Percentiles rank a stretch among this genome's conserved stretches.
These are phyloP conservation scores for Isoetes taiwanensis DNA, from an alignment of 75 land plant genomes.

Conservation along the genomic window DNA sequence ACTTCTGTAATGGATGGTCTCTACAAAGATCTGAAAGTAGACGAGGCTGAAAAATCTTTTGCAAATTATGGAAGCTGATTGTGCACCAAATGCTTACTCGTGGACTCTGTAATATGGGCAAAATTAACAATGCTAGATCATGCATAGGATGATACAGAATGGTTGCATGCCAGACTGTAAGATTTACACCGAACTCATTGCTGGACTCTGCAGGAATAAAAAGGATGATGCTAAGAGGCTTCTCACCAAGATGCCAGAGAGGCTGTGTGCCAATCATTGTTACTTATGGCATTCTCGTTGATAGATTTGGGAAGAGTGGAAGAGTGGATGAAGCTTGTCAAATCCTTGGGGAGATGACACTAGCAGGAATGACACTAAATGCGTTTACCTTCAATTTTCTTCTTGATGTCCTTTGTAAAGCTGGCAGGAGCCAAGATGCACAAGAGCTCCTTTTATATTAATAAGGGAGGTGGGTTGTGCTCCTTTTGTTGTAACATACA, in stretches of 20 bases:
- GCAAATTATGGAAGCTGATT: too few species aligned
- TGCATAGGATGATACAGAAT: too few species aligned
- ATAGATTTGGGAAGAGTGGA: slow-evolving; percentile 34
- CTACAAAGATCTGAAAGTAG: too few species aligned
- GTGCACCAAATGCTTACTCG: too few species aligned
- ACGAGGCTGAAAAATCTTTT: too few species aligned
- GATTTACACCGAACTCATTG: too few species aligned
- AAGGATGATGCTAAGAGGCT: slow-evolving; percentile 52
- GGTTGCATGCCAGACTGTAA: too few species aligned
- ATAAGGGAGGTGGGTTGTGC: slow-evolving; percentile 43
- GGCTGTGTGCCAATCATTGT: slow-evolving; percentile 53
- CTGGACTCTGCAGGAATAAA: too few species aligned
- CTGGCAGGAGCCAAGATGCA: slow-evolving; percentile 48
- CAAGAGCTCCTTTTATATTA: slow-evolving; percentile 47
- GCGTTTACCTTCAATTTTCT: slow-evolving; percentile 20
- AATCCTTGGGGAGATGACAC: slow-evolving; percentile 25
- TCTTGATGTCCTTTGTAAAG: slow-evolving; percentile 31
- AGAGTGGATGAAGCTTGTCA: slow-evolving; percentile 40
- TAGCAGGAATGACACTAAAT: slow-evolving; percentile 19
- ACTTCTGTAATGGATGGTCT: too few species aligned
- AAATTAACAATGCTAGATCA: too few species aligned
- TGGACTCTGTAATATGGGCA: too few species aligned
- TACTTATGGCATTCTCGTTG: slow-evolving; percentile 47
- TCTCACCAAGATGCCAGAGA: slow-evolving; percentile 32
- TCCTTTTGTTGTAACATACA: slow-evolving; percentile 56